A percentile compares a stretch with the other conserved stretches of the same genome.
phyloP scores from a whole-genome alignment of 1,139 yeast genomes.

The Pichia norvegensis region DNA sequence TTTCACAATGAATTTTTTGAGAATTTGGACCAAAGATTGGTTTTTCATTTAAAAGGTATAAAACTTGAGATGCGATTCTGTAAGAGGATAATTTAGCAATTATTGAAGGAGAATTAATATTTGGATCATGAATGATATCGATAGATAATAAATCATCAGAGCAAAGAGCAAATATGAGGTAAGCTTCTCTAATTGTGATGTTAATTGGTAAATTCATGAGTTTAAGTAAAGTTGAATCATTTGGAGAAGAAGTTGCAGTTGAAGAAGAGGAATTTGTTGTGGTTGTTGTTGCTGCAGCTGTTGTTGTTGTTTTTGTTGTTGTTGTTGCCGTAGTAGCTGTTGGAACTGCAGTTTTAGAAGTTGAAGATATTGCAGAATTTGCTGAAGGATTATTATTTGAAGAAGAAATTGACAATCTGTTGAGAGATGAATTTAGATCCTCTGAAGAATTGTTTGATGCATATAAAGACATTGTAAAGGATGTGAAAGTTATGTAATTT shows the following conservation, averaged over 20 bases:
- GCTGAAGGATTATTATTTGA: too few relatives aligned
- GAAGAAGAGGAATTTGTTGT: slow-evolving; percentile 13
- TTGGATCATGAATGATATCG: slow-evolving; percentile 43
- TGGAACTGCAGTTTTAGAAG: not conserved
- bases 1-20: slow-evolving; percentile 36
- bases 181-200: slow-evolving; percentile 66
- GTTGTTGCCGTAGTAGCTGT: not conserved
- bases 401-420: slow-evolving; percentile 25
- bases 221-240: slow-evolving; percentile 26
- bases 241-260: slow-evolving; percentile 14
- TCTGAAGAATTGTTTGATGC: slow-evolving; percentile 11
- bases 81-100: slow-evolving; percentile 59
- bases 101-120: slow-evolving; percentile 30
- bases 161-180: slow-evolving; percentile 71
- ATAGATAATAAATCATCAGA: slow-evolving; percentile 52
- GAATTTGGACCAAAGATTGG: slow-evolving; percentile 55
- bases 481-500: too few relatives aligned
- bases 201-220: slow-evolving; percentile 65
- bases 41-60: slow-evolving; percentile 59
- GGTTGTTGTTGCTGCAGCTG: slow-evolving; percentile 13
- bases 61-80: slow-evolving; percentile 62
- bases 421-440: slow-evolving; percentile 13
- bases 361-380: not conserved
- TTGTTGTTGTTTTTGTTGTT: slow-evolving; percentile 6
- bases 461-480: slow-evolving; percentile 12